Base-by-base conservation (phyloP, 495 filamentous ascomycete species). In the Daldinia caldariorum region DNA sequence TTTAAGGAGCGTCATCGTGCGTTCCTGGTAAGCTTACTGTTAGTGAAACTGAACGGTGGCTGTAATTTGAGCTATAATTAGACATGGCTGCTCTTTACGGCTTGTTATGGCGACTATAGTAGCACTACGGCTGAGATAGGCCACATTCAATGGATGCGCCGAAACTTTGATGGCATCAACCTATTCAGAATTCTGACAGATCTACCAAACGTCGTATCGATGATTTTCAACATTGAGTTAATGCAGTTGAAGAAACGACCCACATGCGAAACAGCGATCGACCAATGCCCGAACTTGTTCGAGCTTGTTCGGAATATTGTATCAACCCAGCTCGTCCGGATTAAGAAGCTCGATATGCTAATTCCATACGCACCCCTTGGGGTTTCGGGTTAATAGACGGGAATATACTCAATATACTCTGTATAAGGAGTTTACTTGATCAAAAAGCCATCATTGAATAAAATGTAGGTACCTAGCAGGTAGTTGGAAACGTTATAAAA, bases 1-100 rank as follows among this genome's bases (percentile, higher is more conserved):
- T 35, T 63, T 58, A 66, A 71, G 63, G 68, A 66, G 68, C 37
- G 43, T 54, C 35, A 63, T 38, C 6, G 32, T 34, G 45, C 38
- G 43, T 39, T 62, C 43, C 26, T 20, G 61, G 39, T 62, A 61
- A 50, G 20, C 57, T 22, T 37, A 43, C n/a, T 29, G 7, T 29
- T 4, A 34, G 47, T 14, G 1, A 50, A 14, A 16, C 14, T 10
- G 35, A 54, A 34, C 10, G 26, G 38, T n/a, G n/a, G 10, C 63
- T 71, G 67, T 60, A 50, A 60, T 67, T 71, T 26, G 18, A 53
- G 18, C 34, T 35, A 35, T 35, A 35, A 47, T 20, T 3, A 71
- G 69, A 60, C 50, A 43, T 61, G 35, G 38, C 51, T 43, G 58
- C 34, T 63, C 20, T 41, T 67, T 64, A 14, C 32, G 34, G 63